A percentile compares a stretch with the other conserved stretches of the same genome.
phyloP scores from a whole-genome alignment of 768 basidiomycete genomes.

The Pleurotus tuoliensis region DNA sequence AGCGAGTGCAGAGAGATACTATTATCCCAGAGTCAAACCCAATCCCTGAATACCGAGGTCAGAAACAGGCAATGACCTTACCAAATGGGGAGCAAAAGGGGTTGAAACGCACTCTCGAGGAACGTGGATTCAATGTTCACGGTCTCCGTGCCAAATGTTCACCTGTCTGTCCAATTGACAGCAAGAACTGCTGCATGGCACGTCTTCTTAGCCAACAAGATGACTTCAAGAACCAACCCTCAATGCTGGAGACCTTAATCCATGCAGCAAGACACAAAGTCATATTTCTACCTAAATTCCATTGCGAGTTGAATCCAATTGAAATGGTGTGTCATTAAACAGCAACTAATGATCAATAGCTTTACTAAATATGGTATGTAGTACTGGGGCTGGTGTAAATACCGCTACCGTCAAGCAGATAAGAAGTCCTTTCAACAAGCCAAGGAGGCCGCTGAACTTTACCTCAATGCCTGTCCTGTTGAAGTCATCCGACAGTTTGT shows the following conservation, averaged over 20 bases:
- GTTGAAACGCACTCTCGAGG: slow-evolving; percentile 23
- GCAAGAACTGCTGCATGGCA: slow-evolving; percentile 24
- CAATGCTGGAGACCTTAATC: slow-evolving; percentile 11
- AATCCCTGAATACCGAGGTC: slow-evolving; percentile 1
- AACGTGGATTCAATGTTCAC: slow-evolving; percentile 22
- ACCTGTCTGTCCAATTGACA: slow-evolving; percentile 19
- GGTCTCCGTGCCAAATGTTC: slow-evolving; percentile 20
- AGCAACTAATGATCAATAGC: too few relatives aligned
- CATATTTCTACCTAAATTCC: too few relatives aligned
- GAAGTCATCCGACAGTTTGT: too few relatives aligned
- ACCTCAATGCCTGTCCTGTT: too few relatives aligned
- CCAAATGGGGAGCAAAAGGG: slow-evolving; percentile 25
- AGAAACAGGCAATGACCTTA: slow-evolving; percentile 12
- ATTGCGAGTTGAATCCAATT: too few relatives aligned
- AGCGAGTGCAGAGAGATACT: slow-evolving; percentile 19
- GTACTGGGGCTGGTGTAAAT: too few relatives aligned
- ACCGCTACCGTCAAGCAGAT: too few relatives aligned
- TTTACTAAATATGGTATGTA: too few relatives aligned
- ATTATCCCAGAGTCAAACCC: slow-evolving; percentile 28
- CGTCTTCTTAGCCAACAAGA: slow-evolving; percentile 26
- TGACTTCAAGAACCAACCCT: slow-evolving; percentile 25
- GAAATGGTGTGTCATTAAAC: too few relatives aligned
- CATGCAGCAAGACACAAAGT: too few relatives aligned
- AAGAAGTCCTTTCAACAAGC: too few relatives aligned
- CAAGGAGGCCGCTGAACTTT: too few relatives aligned